Conservation (phyloP, 495 filamentous ascomycete species). For the Penicillium herquei region DNA sequence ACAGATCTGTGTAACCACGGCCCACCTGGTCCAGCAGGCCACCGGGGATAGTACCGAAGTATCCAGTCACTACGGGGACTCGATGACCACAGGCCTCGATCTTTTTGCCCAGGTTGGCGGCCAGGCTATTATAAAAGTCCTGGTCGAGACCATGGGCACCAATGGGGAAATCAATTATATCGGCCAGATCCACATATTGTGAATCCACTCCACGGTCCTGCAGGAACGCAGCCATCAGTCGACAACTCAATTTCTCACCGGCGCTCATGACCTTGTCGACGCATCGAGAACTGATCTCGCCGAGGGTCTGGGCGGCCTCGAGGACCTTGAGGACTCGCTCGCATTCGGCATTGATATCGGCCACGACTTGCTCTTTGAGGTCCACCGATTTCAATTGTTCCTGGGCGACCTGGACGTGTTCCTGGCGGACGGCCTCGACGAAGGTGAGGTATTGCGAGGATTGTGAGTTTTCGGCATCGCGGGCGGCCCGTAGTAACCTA, state of each 20-base stretch:
- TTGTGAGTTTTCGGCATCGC: conserved; percentile 61
- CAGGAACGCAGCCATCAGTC: conserved; percentile 78
- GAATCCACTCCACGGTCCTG: conserved; percentile 75
- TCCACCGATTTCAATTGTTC: conserved; percentile 58
- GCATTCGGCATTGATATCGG: conserved; percentile 73
- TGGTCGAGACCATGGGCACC: conserved; percentile 62
- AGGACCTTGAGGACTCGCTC: conserved; percentile 56
- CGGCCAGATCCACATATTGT: conserved; percentile 81
- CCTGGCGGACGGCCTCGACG: conserved; percentile 69
- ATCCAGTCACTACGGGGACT: conserved; percentile 79
- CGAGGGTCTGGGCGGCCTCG: conserved; percentile 56
- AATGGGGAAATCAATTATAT: conserved; percentile 64
- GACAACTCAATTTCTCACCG: conserved; percentile 90
- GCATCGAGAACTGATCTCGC: conserved; percentile 73
- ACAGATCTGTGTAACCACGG: conserved; percentile 87
- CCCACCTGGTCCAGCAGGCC: conserved; percentile 76
- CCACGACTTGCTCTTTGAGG: conserved; percentile 55
- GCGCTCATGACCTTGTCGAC: conserved; percentile 90
- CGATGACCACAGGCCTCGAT: conserved; percentile 66
- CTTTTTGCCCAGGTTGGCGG: conserved; percentile 61
- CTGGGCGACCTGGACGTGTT: conserved; percentile 68
- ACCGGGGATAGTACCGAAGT: conserved; percentile 83
- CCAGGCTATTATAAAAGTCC: conserved; percentile 75
- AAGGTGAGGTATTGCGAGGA: conserved; percentile 63
- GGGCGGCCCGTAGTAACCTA: conserved; percentile 68